Percentiles rank a stretch among this genome's conserved stretches.
phyloP scores from a whole-genome alignment of 2,329 filamentous ascomycete species.

The Fusarium verticillioides region DNA sequence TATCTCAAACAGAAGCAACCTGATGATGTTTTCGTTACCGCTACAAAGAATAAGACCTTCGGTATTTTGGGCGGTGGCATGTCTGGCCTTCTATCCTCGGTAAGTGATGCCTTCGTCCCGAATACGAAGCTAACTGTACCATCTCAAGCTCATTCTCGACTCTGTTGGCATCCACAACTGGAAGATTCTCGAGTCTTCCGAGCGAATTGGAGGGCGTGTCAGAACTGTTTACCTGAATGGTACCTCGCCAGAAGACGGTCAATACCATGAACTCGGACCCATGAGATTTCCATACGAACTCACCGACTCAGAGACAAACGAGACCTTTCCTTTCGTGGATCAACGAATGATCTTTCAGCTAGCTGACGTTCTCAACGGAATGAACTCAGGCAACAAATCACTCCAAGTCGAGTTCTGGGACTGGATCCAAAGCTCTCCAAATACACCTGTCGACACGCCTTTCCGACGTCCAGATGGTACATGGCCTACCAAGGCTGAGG shows the following conservation, averaged over 20 bases:
- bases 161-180: slow-evolving; percentile 57
- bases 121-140: rapidly evolving
- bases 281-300: slow-evolving; percentile 72
- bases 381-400: slow-evolving; percentile 63
- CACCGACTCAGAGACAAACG: slow-evolving; percentile 61
- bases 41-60: slow-evolving; percentile 38
- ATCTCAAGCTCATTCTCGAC: slow-evolving; percentile 50
- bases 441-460: neutral
- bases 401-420: slow-evolving; percentile 68
- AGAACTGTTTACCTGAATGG: slow-evolving; percentile 56
- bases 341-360: slow-evolving; percentile 74
- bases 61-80: slow-evolving; percentile 54
- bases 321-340: slow-evolving; percentile 69
- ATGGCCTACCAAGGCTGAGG: slow-evolving; percentile 39
- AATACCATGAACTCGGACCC: slow-evolving; percentile 64
- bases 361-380: slow-evolving; percentile 66
- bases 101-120: rapidly evolving
- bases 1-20: slow-evolving; percentile 44
- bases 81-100: slow-evolving; percentile 34
- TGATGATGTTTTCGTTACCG: slow-evolving; percentile 34
- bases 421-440: slow-evolving; percentile 61
- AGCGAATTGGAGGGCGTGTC: slow-evolving; percentile 56
- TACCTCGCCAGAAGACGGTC: slow-evolving; percentile 41
- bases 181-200: slow-evolving; percentile 57
- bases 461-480: slow-evolving; percentile 45